A percentile compares a stretch with the other conserved stretches of the same genome.
These are phyloP conservation scores for Boletus insuetus DNA, from an alignment of 768 basidiomycete species.

Conservation along the genomic window DNA sequence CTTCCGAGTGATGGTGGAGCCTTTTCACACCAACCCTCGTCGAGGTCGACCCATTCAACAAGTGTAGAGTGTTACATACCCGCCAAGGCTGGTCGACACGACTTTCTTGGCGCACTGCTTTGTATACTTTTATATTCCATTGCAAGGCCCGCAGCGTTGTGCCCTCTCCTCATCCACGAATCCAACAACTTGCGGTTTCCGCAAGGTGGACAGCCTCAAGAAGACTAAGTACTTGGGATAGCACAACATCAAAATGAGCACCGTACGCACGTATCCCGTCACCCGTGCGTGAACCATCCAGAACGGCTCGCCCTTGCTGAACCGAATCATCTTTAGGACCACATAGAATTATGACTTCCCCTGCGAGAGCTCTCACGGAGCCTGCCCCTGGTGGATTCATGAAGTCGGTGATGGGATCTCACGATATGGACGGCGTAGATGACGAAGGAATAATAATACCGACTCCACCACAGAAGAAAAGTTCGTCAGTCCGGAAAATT, in stretches of 20 bases:
- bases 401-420: conserved; percentile 18
- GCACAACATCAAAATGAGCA: conserved; percentile 5
- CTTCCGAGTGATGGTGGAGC: too few species aligned
- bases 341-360: conserved; percentile 10
- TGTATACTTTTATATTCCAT: conserved; percentile 3
- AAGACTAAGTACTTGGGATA: not conserved
- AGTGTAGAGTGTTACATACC: too few species aligned
- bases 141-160: not conserved
- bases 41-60: not conserved
- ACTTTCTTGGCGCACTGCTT: conserved; percentile 18
- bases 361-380: conserved; percentile 17
- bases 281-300: conserved; percentile 3
- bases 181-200: conserved; percentile 1
- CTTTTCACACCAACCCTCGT: too few species aligned
- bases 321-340: conserved; percentile 3
- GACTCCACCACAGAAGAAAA: conserved; percentile 11
- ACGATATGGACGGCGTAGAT: conserved; percentile 6
- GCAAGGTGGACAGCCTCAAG: not conserved
- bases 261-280: conserved; percentile 8
- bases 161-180: not conserved
- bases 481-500: conserved; percentile 9
- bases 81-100: not conserved
- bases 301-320: not conserved
- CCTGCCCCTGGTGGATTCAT: conserved; percentile 19
- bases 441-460: conserved; percentile 14